phyloP scores from a whole-genome alignment of 768 basidiomycete genomes.

The Suillus alpinus region DNA sequence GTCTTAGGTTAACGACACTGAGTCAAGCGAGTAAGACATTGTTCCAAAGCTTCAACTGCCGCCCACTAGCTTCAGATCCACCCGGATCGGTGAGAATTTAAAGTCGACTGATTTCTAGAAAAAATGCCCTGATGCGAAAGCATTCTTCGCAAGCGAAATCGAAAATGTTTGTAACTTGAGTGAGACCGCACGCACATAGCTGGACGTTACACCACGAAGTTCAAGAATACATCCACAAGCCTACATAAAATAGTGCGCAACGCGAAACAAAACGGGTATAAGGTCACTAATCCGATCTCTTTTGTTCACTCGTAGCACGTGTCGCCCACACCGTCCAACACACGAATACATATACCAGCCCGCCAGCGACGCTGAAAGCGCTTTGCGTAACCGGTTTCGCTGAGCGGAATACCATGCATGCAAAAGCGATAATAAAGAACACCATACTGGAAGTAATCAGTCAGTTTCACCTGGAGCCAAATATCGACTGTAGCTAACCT shows the following conservation, averaged over 20 bases:
- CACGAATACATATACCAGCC: background rate
- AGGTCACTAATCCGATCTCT: background rate
- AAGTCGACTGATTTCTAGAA: too few species aligned
- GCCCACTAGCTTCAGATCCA: too few species aligned
- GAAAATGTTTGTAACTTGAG: too few species aligned
- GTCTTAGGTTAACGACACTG: too few species aligned
- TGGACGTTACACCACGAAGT: too few species aligned
- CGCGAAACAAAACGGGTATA: background rate
- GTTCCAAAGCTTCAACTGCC: too few species aligned
- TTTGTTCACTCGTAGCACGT: background rate
- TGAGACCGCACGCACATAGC: too few species aligned
- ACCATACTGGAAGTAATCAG: background rate
- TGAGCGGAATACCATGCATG: background rate
- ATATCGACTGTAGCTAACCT: slow-evolving; percentile 16
- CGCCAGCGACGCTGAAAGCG: background rate
- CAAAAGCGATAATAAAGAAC: background rate
- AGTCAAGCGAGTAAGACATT: too few species aligned
- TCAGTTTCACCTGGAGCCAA: background rate
- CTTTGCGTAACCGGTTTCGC: background rate
- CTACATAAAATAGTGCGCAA: background rate
- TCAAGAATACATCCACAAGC: background rate
- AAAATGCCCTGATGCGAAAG: too few species aligned
- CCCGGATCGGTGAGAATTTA: too few species aligned
- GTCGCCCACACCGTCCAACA: background rate
- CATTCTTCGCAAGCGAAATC: too few species aligned